Evolutionary conservation across 805 yeast genomes (phyloP).

Genomic region (Naumovozyma baii): DNA sequence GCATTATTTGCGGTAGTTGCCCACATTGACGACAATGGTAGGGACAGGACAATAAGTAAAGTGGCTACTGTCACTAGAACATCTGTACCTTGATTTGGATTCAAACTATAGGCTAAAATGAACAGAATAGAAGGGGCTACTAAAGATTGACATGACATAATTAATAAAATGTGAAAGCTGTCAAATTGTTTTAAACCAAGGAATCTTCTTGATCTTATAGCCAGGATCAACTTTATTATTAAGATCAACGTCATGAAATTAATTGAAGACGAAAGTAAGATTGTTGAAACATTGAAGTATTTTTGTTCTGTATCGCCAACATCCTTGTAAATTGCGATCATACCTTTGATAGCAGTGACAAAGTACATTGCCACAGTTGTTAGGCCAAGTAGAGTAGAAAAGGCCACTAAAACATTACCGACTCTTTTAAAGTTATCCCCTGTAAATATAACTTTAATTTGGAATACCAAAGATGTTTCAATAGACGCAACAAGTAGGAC

Average conservation of each 20-base stretch:
- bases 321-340: constrained; percentile 29
- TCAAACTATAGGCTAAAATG: constrained; percentile 41
- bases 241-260: constrained; percentile 52
- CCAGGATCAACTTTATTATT: constrained; percentile 52
- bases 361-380: constrained; percentile 54
- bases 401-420: constrained; percentile 32
- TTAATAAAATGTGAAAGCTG: constrained; percentile 66
- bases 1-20: constrained; percentile 58
- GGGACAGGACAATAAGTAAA: constrained; percentile 55
- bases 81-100: constrained; percentile 27
- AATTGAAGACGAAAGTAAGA: constrained; percentile 62
- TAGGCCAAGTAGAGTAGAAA: constrained; percentile 39
- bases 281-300: constrained; percentile 44
- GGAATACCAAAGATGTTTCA: constrained; percentile 60
- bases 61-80: constrained; percentile 45
- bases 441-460: constrained; percentile 60
- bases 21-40: constrained; percentile 86
- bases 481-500: constrained; percentile 50
- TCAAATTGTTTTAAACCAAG: constrained; percentile 79
- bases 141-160: constrained; percentile 77
- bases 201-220: constrained; percentile 61
- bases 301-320: constrained; percentile 25
- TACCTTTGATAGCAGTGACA: constrained; percentile 38
- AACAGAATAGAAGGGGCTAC: constrained; percentile 65
- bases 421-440: constrained; percentile 40